Conservation (phyloP, 768 basidiomycete genomes). For the Roridomyces roridus region DNA sequence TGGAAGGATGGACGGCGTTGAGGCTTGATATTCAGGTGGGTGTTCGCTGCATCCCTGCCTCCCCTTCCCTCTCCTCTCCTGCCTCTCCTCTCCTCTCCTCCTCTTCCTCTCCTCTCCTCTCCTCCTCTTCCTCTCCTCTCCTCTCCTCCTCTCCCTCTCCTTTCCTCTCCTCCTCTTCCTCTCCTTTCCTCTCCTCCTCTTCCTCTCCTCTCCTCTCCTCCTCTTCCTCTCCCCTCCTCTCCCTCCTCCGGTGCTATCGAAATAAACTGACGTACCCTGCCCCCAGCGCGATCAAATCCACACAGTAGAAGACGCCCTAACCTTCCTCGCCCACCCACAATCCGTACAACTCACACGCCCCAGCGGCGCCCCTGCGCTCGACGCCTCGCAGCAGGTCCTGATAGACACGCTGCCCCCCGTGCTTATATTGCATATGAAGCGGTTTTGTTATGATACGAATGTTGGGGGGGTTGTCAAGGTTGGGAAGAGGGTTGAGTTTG, state of each 20-base stretch:
- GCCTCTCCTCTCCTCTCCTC: not conserved
- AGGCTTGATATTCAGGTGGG: constrained; percentile 87
- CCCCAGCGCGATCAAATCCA: constrained; percentile 71
- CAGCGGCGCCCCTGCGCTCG: constrained; percentile 60
- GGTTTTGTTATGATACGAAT: constrained; percentile 65
- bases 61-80: not conserved
- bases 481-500: constrained; percentile 80
- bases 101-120: too few species aligned
- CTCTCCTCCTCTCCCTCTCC: too few species aligned
- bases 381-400: constrained; percentile 47
- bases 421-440: constrained; percentile 74
- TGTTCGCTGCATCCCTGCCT: constrained; percentile 6
- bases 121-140: too few species aligned
- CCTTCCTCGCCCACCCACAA: constrained; percentile 79
- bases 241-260: too few species aligned
- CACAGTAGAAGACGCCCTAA: constrained; percentile 84
- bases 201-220: not conserved
- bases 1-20: constrained; percentile 92
- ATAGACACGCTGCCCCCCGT: constrained; percentile 58
- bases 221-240: constrained; percentile 5
- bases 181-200: too few species aligned
- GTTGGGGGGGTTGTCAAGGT: constrained; percentile 86
- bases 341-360: constrained; percentile 75
- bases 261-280: not conserved
- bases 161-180: too few species aligned